phyloP scores from a whole-genome alignment of 192 early-diverging fungal genomes.

The Lobulomyces angularis region DNA sequence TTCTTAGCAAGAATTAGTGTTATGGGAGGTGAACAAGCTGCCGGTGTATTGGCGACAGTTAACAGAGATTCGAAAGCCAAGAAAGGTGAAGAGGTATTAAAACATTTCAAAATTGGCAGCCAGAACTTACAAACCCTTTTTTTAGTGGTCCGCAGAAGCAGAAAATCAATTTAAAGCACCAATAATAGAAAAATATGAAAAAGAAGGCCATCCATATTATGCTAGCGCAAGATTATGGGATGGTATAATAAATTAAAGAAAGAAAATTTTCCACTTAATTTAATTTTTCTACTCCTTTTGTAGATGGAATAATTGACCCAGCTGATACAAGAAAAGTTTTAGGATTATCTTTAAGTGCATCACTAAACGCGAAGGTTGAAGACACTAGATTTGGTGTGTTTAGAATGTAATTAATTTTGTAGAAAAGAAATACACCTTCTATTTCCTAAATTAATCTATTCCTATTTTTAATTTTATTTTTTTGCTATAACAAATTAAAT shows the following conservation, averaged over 20 bases:
- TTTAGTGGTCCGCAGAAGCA: conserved; percentile 57
- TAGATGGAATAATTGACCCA: conserved; percentile 90
- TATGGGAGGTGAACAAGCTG: conserved; percentile 96
- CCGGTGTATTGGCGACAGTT: conserved; percentile 71
- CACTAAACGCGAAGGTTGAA: conserved; percentile 57
- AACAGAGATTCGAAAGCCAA: conserved; percentile 68
- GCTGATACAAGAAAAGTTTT: conserved; percentile 75
- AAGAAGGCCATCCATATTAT: conserved; percentile 92
- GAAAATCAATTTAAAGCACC: conserved; percentile 74
- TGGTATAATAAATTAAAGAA: background rate
- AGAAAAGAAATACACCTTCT: too few relatives aligned
- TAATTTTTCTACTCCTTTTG: conserved; percentile 67
- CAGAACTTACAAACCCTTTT: conserved; percentile 2
- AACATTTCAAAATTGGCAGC: conserved; percentile 10
- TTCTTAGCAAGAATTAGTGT: conserved; percentile 78
- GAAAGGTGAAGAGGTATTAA: conserved; percentile 45
- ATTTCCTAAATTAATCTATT: too few relatives aligned
- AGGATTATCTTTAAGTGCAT: conserved; percentile 68
- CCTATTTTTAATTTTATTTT: too few relatives aligned
- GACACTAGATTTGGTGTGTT: conserved; percentile 86
- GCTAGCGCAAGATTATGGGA: conserved; percentile 26
- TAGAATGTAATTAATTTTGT: conserved; percentile 66
- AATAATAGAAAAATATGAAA: conserved; percentile 73
- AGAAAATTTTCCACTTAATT: background rate
- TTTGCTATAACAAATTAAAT: too few relatives aligned